Percentiles rank a stretch among this genome's conserved stretches.
Evolutionary conservation across 192 early-diverging fungal genomes (phyloP).

Genomic region (Entophlyctis helioformis): DNA sequence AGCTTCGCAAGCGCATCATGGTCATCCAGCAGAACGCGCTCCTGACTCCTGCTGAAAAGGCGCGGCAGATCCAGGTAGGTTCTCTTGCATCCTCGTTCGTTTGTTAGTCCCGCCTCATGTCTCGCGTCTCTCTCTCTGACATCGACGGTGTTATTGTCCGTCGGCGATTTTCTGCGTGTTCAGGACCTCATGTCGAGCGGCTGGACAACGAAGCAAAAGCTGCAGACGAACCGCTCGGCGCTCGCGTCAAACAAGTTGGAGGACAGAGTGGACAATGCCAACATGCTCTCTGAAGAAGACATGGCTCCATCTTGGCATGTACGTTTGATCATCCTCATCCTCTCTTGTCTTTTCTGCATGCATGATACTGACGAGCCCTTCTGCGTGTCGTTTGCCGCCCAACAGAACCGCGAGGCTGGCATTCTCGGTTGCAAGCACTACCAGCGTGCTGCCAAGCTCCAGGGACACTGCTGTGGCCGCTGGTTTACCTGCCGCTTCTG

Average conservation of each 20-base stretch:
- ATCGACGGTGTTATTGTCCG: too few species aligned
- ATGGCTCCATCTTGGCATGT: constrained; percentile 32
- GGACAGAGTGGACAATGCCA: constrained; percentile 17
- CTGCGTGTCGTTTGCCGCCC: neutral
- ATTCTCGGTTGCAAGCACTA: constrained; percentile 73
- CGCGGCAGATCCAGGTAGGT: constrained; percentile 59
- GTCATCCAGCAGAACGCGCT: constrained; percentile 43
- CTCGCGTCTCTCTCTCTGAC: neutral
- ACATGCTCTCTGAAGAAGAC: constrained; percentile 31
- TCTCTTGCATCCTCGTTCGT: neutral
- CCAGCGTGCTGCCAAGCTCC: constrained; percentile 56
- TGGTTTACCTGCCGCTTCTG: constrained; percentile 70
- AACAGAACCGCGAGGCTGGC: constrained; percentile 33
- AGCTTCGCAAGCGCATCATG: constrained; percentile 54
- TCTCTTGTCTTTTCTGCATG: neutral
- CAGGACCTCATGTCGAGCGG: constrained; percentile 40
- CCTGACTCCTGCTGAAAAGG: constrained; percentile 44
- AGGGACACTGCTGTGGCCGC: constrained; percentile 61
- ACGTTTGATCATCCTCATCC: constrained; percentile 1
- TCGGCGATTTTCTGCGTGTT: too few species aligned
- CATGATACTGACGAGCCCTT: neutral
- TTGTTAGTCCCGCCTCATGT: neutral
- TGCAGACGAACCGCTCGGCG: constrained; percentile 8
- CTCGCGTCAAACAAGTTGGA: constrained; percentile 19
- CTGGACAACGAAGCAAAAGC: constrained; percentile 27